phyloP scores from a whole-genome alignment of 495 filamentous ascomycete genomes.

The Podospora fimiseda region DNA sequence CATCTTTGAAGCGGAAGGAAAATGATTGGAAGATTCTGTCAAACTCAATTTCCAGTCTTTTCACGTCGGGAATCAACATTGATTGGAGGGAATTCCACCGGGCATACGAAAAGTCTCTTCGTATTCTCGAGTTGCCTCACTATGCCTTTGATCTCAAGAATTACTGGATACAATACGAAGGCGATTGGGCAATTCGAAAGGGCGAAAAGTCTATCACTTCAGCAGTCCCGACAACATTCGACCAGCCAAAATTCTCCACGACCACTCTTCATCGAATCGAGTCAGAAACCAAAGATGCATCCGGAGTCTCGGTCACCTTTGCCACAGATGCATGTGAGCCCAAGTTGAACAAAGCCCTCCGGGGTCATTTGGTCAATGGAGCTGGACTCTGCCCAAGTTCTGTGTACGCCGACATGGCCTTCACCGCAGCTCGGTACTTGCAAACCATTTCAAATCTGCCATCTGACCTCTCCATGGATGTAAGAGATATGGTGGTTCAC shows the following conservation, averaged over 20 bases:
- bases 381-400: conserved; percentile 35
- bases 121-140: conserved; percentile 57
- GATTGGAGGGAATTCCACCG: conserved; percentile 70
- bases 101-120: conserved; percentile 50
- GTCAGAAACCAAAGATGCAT: conserved; percentile 33
- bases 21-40: conserved; percentile 56
- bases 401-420: conserved; percentile 60
- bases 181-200: conserved; percentile 40
- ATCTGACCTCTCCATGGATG: conserved; percentile 34
- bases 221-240: conserved; percentile 42
- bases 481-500: conserved; percentile 48
- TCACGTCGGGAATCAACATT: conserved; percentile 55
- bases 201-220: not conserved
- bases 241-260: conserved; percentile 41
- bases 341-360: conserved; percentile 46
- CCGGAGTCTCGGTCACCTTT: conserved; percentile 40
- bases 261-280: conserved; percentile 39
- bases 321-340: conserved; percentile 50
- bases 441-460: conserved; percentile 39
- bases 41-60: conserved; percentile 48
- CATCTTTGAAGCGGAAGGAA: conserved; percentile 40
- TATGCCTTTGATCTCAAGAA: conserved; percentile 75
- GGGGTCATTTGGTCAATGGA: conserved; percentile 59
- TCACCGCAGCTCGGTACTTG: conserved; percentile 55
- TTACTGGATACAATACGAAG: conserved; percentile 70